Evolutionary conservation across 148 eudicot genomes (phyloP).

Genomic region (Beta vulgaris): DNA sequence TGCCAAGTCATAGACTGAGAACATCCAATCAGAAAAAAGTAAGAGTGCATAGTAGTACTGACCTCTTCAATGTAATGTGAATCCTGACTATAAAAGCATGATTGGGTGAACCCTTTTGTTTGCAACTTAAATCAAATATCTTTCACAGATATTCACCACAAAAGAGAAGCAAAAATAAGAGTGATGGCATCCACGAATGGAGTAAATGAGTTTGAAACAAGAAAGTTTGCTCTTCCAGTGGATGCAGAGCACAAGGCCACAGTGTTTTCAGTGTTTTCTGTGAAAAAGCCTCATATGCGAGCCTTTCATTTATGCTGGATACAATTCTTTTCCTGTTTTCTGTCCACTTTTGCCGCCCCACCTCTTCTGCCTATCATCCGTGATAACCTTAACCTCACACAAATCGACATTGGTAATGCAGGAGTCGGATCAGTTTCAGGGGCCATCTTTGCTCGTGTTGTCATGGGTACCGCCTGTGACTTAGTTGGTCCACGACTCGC

Average conservation of each 20-base stretch:
- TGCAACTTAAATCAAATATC: background rate
- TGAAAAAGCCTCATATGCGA: constrained; percentile 67
- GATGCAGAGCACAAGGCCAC: constrained; percentile 71
- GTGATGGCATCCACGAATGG: background rate
- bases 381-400: constrained; percentile 55
- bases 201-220: background rate
- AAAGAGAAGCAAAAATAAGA: background rate
- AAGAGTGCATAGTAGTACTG: background rate
- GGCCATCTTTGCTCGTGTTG: constrained; percentile 60
- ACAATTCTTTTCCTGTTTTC: constrained; percentile 65
- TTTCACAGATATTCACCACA: background rate
- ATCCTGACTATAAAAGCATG: background rate
- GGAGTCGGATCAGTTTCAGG: constrained; percentile 77
- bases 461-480: constrained; percentile 80
- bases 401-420: constrained; percentile 68
- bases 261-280: constrained; percentile 38
- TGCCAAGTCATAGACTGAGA: background rate
- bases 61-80: background rate
- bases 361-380: constrained; percentile 80
- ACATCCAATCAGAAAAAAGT: background rate
- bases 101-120: background rate
- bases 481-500: constrained; percentile 71
- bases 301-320: constrained; percentile 82
- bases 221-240: constrained; percentile 43
- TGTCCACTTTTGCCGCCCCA: constrained; percentile 80